Evolutionary conservation across 2,329 filamentous ascomycete genomes (phyloP).

Genomic region (Aspergillus flavus): DNA sequence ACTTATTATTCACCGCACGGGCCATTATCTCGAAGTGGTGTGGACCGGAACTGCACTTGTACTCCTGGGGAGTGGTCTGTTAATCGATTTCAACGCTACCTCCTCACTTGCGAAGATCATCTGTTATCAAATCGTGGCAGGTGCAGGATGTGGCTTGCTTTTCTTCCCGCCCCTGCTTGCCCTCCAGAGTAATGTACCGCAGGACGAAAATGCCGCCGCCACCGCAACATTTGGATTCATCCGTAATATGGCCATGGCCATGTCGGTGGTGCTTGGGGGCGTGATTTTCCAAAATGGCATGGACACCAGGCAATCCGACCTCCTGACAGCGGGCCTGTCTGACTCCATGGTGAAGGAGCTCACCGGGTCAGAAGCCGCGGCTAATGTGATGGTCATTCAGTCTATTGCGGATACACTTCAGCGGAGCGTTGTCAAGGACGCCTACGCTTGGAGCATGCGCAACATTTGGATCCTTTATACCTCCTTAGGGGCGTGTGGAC

Average conservation of each 20-base stretch:
- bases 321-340: constrained; percentile 53
- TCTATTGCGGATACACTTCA: constrained; percentile 42
- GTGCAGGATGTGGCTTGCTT: constrained; percentile 54
- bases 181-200: constrained; percentile 55
- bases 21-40: constrained; percentile 51
- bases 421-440: constrained; percentile 45
- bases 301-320: constrained; percentile 31
- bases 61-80: constrained; percentile 52
- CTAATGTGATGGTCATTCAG: constrained; percentile 49
- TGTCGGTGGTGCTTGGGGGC: constrained; percentile 73
- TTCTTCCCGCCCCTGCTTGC: constrained; percentile 62
- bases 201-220: constrained; percentile 53
- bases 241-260: constrained; percentile 68
- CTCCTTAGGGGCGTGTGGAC: constrained; percentile 24
- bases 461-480: constrained; percentile 51
- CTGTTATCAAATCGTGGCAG: constrained; percentile 53
- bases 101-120: constrained; percentile 47
- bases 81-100: constrained; percentile 43
- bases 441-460: constrained; percentile 52
- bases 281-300: constrained; percentile 73
- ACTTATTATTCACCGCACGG: constrained; percentile 53
- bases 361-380: constrained; percentile 49
- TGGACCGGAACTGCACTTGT: constrained; percentile 47
- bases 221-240: constrained; percentile 58
- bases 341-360: constrained; percentile 27